Conservation (phyloP, 805 yeast genomes). For the Saccharomycopsis schoenii region DNA sequence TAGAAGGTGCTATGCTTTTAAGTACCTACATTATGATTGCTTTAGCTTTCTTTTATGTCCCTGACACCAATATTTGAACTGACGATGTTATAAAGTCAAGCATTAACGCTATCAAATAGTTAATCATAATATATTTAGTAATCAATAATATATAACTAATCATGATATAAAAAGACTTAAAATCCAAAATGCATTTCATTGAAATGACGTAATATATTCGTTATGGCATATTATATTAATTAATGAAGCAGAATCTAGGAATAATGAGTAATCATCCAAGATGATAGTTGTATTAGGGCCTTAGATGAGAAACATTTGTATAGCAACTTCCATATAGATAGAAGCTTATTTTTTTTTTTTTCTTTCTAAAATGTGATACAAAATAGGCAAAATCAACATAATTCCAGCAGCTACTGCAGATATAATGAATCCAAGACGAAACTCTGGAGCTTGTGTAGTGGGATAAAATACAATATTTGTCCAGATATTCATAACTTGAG, state of each 20-base stretch:
- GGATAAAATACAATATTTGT: not conserved
- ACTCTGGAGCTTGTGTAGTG: not conserved
- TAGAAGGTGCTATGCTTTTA: constrained; percentile 89
- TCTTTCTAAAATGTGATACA: not conserved
- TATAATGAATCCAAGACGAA: not conserved
- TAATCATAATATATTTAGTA: not conserved
- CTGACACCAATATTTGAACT: constrained; percentile 30
- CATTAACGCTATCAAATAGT: not conserved
- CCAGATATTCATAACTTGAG: not conserved
- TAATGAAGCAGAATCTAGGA: no score
- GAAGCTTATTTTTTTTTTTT: no score
- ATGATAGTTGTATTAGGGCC: no score
- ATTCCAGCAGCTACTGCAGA: not conserved
- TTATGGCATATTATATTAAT: no score
- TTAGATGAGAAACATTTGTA: no score
- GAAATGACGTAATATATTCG: no score
- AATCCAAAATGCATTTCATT: no score
- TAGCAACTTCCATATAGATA: no score
- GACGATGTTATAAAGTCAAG: no score
- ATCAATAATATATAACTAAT: not conserved
- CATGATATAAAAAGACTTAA: no score
- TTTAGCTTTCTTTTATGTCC: constrained; percentile 82
- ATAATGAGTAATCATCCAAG: no score
- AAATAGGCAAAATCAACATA: not conserved
- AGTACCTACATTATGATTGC: constrained; percentile 83